These are phyloP conservation scores for Blastocystis sp. DNA, from an alignment of 352 stramenopile species.

Conservation along the genomic window DNA sequence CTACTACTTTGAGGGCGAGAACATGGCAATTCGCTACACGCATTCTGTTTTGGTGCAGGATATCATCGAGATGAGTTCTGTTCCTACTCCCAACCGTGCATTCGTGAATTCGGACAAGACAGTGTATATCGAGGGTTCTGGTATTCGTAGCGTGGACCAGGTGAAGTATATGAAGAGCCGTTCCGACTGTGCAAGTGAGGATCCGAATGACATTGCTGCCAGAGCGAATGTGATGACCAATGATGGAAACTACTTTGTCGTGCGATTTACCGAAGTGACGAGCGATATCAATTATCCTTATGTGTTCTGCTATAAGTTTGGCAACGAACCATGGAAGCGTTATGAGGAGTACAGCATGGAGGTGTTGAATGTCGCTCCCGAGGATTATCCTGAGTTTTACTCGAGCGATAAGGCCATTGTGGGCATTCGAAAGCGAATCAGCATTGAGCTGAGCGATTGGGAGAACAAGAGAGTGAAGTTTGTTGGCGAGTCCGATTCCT, in stretches of 20 bases:
- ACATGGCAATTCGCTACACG: not conserved
- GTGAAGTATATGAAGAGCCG: conserved; percentile 45
- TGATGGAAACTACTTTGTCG: not conserved
- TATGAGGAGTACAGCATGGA: conserved; percentile 31
- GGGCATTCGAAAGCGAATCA: not conserved
- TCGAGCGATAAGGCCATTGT: conserved; percentile 30
- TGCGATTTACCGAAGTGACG: conserved; percentile 13
- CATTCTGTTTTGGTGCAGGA: not conserved
- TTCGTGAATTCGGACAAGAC: conserved; percentile 17
- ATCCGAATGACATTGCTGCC: not conserved
- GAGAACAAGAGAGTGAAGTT: not conserved
- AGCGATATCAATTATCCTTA: not conserved
- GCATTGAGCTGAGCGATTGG: not conserved
- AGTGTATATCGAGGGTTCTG: not conserved
- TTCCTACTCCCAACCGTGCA: not conserved
- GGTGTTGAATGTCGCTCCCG: conserved; percentile 1
- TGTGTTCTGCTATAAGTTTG: conserved; percentile 40
- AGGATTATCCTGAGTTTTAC: conserved; percentile 49
- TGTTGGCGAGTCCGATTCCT: not conserved
- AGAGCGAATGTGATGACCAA: not conserved
- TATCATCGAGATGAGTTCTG: not conserved
- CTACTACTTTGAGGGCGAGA: conserved; percentile 36
- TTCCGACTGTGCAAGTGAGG: not conserved
- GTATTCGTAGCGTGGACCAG: not conserved
- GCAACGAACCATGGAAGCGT: not conserved